These are phyloP conservation scores for Lepiota subincarnata DNA, from an alignment of 768 basidiomycete genomes.

Conservation along the genomic window DNA sequence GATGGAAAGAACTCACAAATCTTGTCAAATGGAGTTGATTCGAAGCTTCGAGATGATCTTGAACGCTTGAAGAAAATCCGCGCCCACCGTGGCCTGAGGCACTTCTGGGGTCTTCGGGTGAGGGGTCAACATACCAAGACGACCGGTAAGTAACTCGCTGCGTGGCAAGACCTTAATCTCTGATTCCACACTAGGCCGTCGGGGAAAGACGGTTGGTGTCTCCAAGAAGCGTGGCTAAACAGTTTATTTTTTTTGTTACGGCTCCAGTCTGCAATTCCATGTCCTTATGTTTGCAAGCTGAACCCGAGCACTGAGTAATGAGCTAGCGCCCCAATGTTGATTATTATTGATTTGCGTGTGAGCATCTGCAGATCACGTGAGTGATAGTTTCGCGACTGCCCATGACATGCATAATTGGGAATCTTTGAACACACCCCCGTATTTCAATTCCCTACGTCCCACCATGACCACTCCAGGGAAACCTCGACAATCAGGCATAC, in stretches of 20 bases:
- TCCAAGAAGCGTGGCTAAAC: constrained; percentile 78
- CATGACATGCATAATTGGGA: constrained; percentile 1
- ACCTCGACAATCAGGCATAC: constrained; percentile 39
- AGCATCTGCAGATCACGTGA: constrained; percentile 1
- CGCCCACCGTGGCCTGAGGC: constrained; percentile 89
- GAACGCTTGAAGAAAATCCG: constrained; percentile 99
- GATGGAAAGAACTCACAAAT: constrained; percentile 98
- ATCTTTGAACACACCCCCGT: constrained; percentile 5
- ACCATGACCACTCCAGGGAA: constrained; percentile 38
- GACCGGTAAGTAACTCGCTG: constrained; percentile 58
- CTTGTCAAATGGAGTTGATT: constrained; percentile 94
- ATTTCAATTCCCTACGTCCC: not conserved
- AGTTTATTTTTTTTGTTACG: constrained; percentile 11
- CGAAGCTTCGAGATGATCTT: constrained; percentile 96
- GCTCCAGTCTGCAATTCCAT: no score
- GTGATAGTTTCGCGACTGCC: constrained; percentile 2
- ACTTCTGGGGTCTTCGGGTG: constrained; percentile 93
- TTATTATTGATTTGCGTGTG: no score
- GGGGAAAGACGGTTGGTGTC: constrained; percentile 94
- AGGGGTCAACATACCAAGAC: constrained; percentile 99
- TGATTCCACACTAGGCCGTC: constrained; percentile 57
- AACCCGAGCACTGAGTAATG: no score
- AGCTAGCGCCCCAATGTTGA: no score
- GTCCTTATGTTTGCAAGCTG: no score
- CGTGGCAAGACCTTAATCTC: constrained; percentile 4